phyloP scores from a whole-genome alignment of 164 flowering plant species.

The Liquidambar formosana region DNA sequence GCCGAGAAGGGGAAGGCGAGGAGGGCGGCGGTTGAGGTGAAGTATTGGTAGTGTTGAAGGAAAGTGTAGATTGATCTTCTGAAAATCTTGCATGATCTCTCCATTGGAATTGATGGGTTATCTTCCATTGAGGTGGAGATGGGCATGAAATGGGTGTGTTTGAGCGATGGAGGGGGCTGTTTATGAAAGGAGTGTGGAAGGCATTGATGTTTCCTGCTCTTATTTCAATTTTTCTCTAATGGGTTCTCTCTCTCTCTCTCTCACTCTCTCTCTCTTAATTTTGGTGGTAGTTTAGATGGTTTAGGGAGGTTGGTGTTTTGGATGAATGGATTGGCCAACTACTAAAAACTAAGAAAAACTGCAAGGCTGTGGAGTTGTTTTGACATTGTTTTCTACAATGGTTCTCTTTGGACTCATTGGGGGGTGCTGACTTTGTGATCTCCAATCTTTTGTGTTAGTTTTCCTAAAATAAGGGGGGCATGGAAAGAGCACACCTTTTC shows the following conservation, averaged over 20 bases:
- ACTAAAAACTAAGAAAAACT: conserved; percentile 32
- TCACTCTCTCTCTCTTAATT: conserved; percentile 3
- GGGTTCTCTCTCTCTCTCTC: neutral
- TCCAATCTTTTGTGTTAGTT: neutral
- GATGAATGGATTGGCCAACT: conserved; percentile 57
- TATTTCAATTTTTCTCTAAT: neutral
- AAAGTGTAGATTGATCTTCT: conserved; percentile 72
- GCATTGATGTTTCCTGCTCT: conserved; percentile 14
- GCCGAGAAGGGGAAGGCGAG: conserved; percentile 62
- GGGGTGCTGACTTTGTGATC: conserved; percentile 11
- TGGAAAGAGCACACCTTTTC: neutral
- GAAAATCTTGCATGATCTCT: conserved; percentile 42
- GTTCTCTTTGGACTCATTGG: conserved; percentile 7
- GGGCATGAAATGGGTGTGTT: neutral
- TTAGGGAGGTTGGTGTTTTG: conserved; percentile 25
- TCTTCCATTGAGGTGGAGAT: conserved; percentile 26
- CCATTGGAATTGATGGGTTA: conserved; percentile 38
- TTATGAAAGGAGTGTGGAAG: conserved; percentile 3
- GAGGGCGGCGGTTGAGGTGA: conserved; percentile 47
- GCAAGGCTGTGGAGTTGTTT: conserved; percentile 28
- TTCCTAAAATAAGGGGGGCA: neutral
- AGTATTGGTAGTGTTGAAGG: conserved; percentile 58
- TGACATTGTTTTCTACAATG: conserved; percentile 13
- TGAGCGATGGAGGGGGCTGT: neutral
- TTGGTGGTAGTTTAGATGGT: conserved; percentile 19